phyloP scores from a whole-genome alignment of 116 monocot species.

The Posidonia oceanica region DNA sequence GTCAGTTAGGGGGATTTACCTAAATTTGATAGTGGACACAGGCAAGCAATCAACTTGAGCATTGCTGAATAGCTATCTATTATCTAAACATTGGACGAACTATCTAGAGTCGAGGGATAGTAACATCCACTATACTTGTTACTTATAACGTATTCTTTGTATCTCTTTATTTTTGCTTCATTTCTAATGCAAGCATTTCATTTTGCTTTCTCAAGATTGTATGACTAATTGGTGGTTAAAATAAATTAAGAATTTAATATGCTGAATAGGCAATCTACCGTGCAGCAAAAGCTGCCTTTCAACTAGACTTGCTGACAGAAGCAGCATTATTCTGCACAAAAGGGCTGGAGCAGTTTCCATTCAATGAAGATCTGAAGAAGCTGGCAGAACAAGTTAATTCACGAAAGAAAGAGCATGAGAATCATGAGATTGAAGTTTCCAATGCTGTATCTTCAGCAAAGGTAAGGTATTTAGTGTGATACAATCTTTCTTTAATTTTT shows the following conservation, averaged over 20 bases:
- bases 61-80: too few relatives aligned
- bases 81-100: too few relatives aligned
- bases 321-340: constrained; percentile 62
- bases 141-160: neutral
- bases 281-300: constrained; percentile 81
- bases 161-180: too few relatives aligned
- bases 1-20: too few relatives aligned
- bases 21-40: too few relatives aligned
- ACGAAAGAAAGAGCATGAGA: constrained; percentile 35
- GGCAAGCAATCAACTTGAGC: too few relatives aligned
- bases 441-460: constrained; percentile 49
- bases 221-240: too few relatives aligned
- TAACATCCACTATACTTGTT: neutral
- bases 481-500: neutral
- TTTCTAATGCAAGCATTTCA: too few relatives aligned
- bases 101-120: neutral
- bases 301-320: constrained; percentile 42
- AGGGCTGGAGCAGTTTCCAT: constrained; percentile 52
- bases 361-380: constrained; percentile 77
- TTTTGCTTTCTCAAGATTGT: too few relatives aligned
- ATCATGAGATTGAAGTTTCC: constrained; percentile 31
- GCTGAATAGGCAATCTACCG: constrained; percentile 71
- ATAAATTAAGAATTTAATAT: neutral
- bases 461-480: constrained; percentile 24
- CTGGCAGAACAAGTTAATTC: constrained; percentile 41